Percentiles rank a stretch among this genome's conserved stretches.
phyloP scores from a whole-genome alignment of 306 rosid genomes.

The Fragaria nilgerrensis region DNA sequence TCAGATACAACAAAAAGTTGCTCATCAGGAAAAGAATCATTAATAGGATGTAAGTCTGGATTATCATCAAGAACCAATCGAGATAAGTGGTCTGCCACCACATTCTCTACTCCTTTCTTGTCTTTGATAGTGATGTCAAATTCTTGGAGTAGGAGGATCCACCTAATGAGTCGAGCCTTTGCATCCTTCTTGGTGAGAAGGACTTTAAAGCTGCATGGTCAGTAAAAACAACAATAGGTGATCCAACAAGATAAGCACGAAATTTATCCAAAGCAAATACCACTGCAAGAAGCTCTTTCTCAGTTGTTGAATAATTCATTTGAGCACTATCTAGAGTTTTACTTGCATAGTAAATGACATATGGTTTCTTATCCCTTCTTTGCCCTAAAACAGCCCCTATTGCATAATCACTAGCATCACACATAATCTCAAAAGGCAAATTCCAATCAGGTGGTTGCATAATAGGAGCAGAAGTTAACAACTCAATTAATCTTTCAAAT shows the following conservation, averaged over 20 bases:
- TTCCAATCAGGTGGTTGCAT: neutral
- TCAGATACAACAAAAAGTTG: neutral
- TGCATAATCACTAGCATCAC: neutral
- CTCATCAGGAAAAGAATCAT: conserved; percentile 2
- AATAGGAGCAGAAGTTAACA: neutral
- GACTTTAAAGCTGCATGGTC: neutral
- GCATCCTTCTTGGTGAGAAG: conserved; percentile 4
- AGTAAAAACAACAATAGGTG: neutral
- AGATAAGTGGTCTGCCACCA: neutral
- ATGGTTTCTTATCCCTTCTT: neutral
- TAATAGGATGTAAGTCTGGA: neutral
- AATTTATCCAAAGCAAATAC: neutral
- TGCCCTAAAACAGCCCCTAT: neutral
- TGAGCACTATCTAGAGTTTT: neutral
- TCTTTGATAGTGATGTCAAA: neutral
- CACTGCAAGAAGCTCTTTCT: neutral
- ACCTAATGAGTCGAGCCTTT: neutral
- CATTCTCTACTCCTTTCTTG: conserved; percentile 11
- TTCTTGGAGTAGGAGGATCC: neutral
- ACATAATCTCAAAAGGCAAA: neutral
- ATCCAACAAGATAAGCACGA: neutral
- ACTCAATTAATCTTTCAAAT: neutral
- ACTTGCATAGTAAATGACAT: neutral
- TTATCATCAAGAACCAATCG: neutral
- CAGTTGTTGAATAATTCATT: neutral